Evolutionary conservation across 441 rosid species (phyloP).

Genomic region (Metrosideros polymorpha): DNA sequence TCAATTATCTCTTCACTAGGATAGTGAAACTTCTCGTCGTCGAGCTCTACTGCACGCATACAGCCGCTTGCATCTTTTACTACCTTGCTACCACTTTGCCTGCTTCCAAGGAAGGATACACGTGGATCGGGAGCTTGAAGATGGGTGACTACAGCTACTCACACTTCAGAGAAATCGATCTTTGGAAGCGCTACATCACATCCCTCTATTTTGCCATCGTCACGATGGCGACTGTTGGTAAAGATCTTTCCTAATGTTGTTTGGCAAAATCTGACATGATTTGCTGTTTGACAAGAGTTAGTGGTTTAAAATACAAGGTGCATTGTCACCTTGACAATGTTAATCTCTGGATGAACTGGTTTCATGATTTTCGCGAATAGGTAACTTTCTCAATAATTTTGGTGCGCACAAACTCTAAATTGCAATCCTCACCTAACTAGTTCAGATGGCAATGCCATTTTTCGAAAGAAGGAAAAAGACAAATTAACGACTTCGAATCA

Average conservation of each 20-base stretch:
- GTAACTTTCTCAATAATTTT: neutral
- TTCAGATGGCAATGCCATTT: neutral
- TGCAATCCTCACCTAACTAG: neutral
- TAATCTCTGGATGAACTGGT: neutral
- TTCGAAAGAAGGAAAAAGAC: neutral
- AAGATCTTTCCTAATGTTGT: neutral
- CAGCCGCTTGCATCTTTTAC: slow-evolving; percentile 97
- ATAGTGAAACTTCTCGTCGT: slow-evolving; percentile 75
- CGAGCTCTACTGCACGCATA: slow-evolving; percentile 90
- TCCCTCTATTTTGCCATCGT: slow-evolving; percentile 88
- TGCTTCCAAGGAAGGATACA: slow-evolving; percentile 58
- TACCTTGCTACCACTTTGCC: slow-evolving; percentile 88
- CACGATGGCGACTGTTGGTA: slow-evolving; percentile 97
- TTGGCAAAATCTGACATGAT: neutral
- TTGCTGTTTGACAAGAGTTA: neutral
- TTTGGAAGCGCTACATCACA: slow-evolving; percentile 84
- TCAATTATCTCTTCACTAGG: slow-evolving; percentile 81
- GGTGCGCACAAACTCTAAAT: neutral
- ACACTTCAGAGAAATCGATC: slow-evolving; percentile 66
- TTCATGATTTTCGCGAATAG: neutral
- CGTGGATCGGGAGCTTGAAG: slow-evolving; percentile 96
- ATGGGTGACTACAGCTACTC: slow-evolving; percentile 79
- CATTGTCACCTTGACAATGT: neutral
- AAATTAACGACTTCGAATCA: neutral
- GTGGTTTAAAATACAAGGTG: neutral